phyloP scores from a whole-genome alignment of 306 rosid species.

The Glycyrrhiza uralensis region DNA sequence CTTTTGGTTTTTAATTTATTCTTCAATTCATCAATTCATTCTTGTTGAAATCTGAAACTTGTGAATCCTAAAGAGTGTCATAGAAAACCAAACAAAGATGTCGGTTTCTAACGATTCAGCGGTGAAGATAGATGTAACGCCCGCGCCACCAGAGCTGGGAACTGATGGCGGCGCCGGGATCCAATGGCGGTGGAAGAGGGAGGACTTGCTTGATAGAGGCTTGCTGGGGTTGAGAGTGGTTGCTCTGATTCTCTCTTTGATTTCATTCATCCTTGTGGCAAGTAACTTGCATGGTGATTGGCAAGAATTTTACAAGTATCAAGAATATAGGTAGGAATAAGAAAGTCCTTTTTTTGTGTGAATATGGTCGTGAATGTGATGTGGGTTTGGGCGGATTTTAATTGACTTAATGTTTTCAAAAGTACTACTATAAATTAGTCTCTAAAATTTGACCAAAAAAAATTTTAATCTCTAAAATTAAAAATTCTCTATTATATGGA shows the following conservation, averaged over 20 bases:
- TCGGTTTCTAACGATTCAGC: background rate
- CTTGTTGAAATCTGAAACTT: background rate
- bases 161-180: background rate
- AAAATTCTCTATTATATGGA: too few relatives aligned
- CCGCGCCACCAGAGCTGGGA: background rate
- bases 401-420: too few relatives aligned
- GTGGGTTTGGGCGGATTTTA: background rate
- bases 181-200: slow-evolving; percentile 42
- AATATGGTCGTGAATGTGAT: background rate
- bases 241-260: slow-evolving; percentile 48
- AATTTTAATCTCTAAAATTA: too few relatives aligned
- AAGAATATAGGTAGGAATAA: slow-evolving; percentile 45
- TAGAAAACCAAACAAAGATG: slow-evolving; percentile 19
- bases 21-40: too few relatives aligned
- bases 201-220: slow-evolving; percentile 43
- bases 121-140: background rate
- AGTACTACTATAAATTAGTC: too few relatives aligned
- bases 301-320: slow-evolving; percentile 38
- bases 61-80: background rate
- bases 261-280: slow-evolving; percentile 55
- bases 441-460: too few relatives aligned
- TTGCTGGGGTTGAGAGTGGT: slow-evolving; percentile 47
- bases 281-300: slow-evolving; percentile 52
- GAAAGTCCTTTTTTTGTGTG: background rate
- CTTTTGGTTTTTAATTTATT: background rate